Percentiles rank a stretch among this genome's conserved stretches.
Conservation (phyloP, 208 protist species). For the Acanthamoeba healyi region DNA sequence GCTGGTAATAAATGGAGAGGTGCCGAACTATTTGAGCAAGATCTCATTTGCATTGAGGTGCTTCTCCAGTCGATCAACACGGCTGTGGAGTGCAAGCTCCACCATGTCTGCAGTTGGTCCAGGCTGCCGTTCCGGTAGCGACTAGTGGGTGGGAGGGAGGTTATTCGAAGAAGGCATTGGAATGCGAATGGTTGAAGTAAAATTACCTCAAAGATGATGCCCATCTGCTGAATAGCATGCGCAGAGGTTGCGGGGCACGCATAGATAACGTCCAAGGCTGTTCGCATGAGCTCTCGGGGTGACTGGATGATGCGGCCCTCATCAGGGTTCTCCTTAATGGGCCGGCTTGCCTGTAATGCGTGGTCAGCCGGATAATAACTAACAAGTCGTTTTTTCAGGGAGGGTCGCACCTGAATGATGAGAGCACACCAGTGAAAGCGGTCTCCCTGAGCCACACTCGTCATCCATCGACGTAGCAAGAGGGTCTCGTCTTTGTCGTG, state of each 20-base stretch:
- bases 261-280: conserved; percentile 14
- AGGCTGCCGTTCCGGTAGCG: not conserved
- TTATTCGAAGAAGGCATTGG: not conserved
- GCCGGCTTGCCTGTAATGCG: not conserved
- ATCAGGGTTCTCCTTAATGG: not conserved
- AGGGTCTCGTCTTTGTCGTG: not conserved
- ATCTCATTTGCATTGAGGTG: conserved; percentile 55
- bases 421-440: conserved; percentile 49
- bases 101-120: not conserved
- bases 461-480: conserved; percentile 1
- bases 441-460: not conserved
- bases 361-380: not conserved
- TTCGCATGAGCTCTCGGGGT: conserved; percentile 20
- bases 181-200: not conserved
- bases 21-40: conserved; percentile 29
- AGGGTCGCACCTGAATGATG: not conserved
- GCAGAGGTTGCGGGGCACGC: not conserved
- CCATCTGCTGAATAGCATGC: not conserved
- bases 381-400: no score
- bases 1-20: not conserved
- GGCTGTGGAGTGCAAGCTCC: not conserved
- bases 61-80: conserved; percentile 28
- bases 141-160: not conserved
- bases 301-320: conserved; percentile 6
- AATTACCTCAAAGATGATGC: conserved; percentile 30